Evolutionary conservation across 2,329 filamentous ascomycete species (phyloP).

Genomic region (Metarhizium album): DNA sequence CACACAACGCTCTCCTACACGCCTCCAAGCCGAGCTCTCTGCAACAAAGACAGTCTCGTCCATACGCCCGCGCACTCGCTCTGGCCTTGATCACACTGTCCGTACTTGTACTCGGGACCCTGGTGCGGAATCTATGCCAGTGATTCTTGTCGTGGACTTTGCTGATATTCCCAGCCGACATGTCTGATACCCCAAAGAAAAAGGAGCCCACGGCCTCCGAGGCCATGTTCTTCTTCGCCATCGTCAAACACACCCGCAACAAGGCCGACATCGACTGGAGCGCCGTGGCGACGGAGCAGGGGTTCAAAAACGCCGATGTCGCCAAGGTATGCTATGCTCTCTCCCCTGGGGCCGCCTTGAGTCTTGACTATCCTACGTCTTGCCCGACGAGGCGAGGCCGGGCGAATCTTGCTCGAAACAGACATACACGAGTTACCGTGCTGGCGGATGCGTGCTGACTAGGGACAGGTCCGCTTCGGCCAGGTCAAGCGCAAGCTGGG

Average conservation of each 20-base stretch:
- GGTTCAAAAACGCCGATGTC: constrained; percentile 33
- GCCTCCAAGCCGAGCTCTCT: not conserved
- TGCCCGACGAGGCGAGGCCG: too few relatives aligned
- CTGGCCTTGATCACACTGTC: not conserved
- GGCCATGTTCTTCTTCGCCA: constrained; percentile 32
- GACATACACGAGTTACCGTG: not conserved
- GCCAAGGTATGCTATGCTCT: constrained; percentile 26
- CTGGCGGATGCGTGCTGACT: not conserved
- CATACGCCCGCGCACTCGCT: too few relatives aligned
- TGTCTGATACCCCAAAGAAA: constrained; percentile 11
- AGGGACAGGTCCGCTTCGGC: constrained; percentile 31
- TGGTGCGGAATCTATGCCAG: not conserved
- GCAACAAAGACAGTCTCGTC: not conserved
- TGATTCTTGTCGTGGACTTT: not conserved
- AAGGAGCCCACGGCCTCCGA: constrained; percentile 29
- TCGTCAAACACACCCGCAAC: constrained; percentile 32
- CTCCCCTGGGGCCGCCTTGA: too few relatives aligned
- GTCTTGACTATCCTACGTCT: too few relatives aligned
- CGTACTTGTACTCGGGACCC: not conserved
- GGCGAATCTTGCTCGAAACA: too few relatives aligned
- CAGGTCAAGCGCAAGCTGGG: constrained; percentile 39
- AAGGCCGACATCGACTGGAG: constrained; percentile 38
- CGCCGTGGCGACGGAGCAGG: constrained; percentile 28
- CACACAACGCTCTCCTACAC: not conserved
- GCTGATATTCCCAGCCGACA: not conserved